Base-by-base conservation (phyloP, 306 rosid genomes). In the Vigna unguiculata region DNA sequence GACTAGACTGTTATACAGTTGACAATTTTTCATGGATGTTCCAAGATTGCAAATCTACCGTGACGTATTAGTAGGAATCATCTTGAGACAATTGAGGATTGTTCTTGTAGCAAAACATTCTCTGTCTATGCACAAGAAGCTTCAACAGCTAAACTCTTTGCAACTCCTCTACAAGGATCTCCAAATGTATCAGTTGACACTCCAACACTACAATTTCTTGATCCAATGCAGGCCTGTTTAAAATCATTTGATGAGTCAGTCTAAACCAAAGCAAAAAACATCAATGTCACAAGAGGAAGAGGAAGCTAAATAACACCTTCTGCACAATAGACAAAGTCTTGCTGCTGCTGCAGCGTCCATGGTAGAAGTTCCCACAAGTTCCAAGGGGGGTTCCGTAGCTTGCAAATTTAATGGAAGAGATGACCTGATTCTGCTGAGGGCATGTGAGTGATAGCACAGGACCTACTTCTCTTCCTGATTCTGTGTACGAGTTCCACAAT, bases 71-170 rank as follows among this genome's bases (percentile, higher is more conserved):
- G 48, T 22, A 61, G 5, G 46, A 71, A 82, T 52, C 21, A 72
- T 75, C 60, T 85, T 80, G 57, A 85, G 74, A 78, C 24, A 58
- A 32, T 38, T 14, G 63, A 61, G 28, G 49, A 69, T 66, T 52
- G 48, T 30, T 24, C 64, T 69, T 53, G 52, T 17, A 51, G 59
- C 47, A 40, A n/a, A n/a, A 43, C 83, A 69, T 67, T 69, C 55
- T 69, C 55, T 78, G n/a, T 69, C 79, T 83, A 85, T 52, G 87
- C 78, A 82, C 99, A 96, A 28, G 86, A 82, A 70, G 93, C 99
- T 86, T 92, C 99, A 46, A 96, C 97, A 14, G 97, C 99, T 86
- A 96, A 87, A 88, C 99, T 96, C 87, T 96, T 92, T 46, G 88
- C 17, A 34, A 78, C 80, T 77, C 96, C 97, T 74, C 20, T 41